Percentiles rank a stretch among this genome's conserved stretches.
phyloP scores from a whole-genome alignment of 1,284 basidiomycete genomes.

The Pseudomicrostroma phylloplanum region DNA sequence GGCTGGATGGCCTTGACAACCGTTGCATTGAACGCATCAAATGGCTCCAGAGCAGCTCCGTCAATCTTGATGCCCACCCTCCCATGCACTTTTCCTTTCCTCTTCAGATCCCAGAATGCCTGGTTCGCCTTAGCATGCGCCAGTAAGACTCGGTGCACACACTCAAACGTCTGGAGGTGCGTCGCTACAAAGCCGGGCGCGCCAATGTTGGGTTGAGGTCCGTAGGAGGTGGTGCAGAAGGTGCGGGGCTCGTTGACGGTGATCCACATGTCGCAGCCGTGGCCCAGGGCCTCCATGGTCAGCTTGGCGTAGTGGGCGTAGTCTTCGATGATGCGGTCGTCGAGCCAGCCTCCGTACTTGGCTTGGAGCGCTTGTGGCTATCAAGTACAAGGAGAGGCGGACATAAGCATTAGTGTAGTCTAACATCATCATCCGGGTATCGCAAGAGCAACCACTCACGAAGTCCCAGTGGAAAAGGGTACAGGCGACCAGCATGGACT shows the following conservation, averaged over 20 bases:
- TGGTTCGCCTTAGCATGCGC: constrained; percentile 14
- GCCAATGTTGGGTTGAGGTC: constrained; percentile 6
- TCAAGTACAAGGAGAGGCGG: not conserved
- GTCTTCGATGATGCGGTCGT: constrained; percentile 12
- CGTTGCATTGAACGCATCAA: not conserved
- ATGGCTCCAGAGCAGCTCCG: constrained; percentile 10
- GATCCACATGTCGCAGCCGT: constrained; percentile 17
- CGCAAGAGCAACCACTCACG: not conserved
- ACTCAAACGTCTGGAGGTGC: constrained; percentile 7
- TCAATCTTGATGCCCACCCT: constrained; percentile 19
- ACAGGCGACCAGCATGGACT: constrained; percentile 11
- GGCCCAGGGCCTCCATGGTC: constrained; percentile 10
- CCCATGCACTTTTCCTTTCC: constrained; percentile 10
- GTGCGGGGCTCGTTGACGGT: constrained; percentile 18
- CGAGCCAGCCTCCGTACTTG: constrained; percentile 13
- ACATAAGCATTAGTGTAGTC: not conserved
- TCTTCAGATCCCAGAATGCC: constrained; percentile 14
- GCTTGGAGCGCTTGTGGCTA: constrained; percentile 14
- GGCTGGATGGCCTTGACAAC: constrained; percentile 7
- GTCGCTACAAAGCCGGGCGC: constrained; percentile 13
- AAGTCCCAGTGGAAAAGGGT: constrained; percentile 19
- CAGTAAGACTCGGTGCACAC: constrained; percentile 16
- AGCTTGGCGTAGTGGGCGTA: constrained; percentile 15
- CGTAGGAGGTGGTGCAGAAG: constrained; percentile 13
- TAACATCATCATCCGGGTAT: not conserved